phyloP scores from a whole-genome alignment of 2,329 filamentous ascomycete genomes.

The Dactylellina parvicollis region DNA sequence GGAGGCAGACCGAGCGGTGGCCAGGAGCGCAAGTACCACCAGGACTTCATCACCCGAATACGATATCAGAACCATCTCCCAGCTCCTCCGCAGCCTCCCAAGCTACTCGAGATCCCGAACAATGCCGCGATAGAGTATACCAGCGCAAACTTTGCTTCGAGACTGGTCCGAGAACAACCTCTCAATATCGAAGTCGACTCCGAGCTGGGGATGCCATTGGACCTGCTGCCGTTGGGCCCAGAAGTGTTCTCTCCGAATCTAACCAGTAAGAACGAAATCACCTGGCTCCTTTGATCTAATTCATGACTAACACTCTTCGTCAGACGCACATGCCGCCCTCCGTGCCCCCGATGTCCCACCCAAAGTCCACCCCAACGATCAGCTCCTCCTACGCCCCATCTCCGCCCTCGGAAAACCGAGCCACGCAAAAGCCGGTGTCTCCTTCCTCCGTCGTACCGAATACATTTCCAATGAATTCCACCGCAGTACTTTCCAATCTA shows the following conservation, averaged over 20 bases:
- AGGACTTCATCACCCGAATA: conserved; percentile 97
- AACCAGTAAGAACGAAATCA: conserved; percentile 59
- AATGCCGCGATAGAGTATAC: conserved; percentile 92
- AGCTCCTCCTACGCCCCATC: conserved; percentile 81
- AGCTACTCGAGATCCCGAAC: conserved; percentile 95
- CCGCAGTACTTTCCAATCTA: conserved; percentile 66
- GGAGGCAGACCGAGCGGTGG: conserved; percentile 33
- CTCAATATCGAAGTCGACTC: conserved; percentile 97
- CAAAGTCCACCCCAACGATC: conserved; percentile 82
- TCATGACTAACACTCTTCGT: conserved; percentile 47
- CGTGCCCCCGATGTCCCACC: conserved; percentile 78
- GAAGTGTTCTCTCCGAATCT: conserved; percentile 25
- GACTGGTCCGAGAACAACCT: conserved; percentile 88
- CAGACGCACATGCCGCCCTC: conserved; percentile 71
- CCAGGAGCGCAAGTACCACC: conserved; percentile 69
- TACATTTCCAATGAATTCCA: conserved; percentile 76
- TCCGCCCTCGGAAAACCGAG: conserved; percentile 84
- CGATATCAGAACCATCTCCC: conserved; percentile 96
- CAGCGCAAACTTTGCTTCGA: conserved; percentile 86
- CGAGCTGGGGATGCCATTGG: conserved; percentile 96
- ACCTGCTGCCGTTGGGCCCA: conserved; percentile 72
- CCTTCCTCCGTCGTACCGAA: conserved; percentile 93
- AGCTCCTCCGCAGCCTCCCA: conserved; percentile 91
- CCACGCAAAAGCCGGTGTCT: conserved; percentile 74
- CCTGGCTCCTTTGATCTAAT: conserved; percentile 38